Conservation (phyloP, 495 filamentous ascomycete genomes). For the Daldinia loculata region DNA sequence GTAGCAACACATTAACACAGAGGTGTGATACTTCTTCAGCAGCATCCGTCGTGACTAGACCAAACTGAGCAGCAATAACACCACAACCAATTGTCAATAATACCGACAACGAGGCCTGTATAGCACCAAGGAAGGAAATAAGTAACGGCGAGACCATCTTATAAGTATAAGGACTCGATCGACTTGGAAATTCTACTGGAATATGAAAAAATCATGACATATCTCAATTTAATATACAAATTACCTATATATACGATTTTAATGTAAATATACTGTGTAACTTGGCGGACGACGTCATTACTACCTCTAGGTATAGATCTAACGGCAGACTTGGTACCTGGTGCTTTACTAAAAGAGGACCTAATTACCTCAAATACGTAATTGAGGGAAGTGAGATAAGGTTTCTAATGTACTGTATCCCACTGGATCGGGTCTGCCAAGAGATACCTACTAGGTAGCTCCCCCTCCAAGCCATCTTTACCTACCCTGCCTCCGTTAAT, state of each 20-base stretch:
- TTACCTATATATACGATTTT: neutral
- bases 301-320: slow-evolving; percentile 1
- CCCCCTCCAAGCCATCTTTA: neutral
- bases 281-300: slow-evolving; percentile 8
- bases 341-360: slow-evolving; percentile 24
- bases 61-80: slow-evolving; percentile 64
- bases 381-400: slow-evolving; percentile 8
- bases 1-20: slow-evolving; percentile 75
- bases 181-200: neutral
- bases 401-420: slow-evolving; percentile 17
- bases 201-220: neutral
- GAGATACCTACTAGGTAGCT: slow-evolving; percentile 13
- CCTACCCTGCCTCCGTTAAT: slow-evolving; percentile 35
- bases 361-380: slow-evolving; percentile 5
- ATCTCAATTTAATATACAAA: neutral
- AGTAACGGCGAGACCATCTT: slow-evolving; percentile 40
- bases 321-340: slow-evolving; percentile 21
- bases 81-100: slow-evolving; percentile 74
- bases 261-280: neutral
- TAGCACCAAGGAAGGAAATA: slow-evolving; percentile 69
- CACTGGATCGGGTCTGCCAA: slow-evolving; percentile 37
- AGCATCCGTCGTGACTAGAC: slow-evolving; percentile 62
- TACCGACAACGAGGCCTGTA: slow-evolving; percentile 76
- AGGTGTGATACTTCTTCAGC: slow-evolving; percentile 71
- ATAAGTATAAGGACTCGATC: neutral